phyloP scores from a whole-genome alignment of 179 eudicot genomes.

The Carnegiea gigantea region DNA sequence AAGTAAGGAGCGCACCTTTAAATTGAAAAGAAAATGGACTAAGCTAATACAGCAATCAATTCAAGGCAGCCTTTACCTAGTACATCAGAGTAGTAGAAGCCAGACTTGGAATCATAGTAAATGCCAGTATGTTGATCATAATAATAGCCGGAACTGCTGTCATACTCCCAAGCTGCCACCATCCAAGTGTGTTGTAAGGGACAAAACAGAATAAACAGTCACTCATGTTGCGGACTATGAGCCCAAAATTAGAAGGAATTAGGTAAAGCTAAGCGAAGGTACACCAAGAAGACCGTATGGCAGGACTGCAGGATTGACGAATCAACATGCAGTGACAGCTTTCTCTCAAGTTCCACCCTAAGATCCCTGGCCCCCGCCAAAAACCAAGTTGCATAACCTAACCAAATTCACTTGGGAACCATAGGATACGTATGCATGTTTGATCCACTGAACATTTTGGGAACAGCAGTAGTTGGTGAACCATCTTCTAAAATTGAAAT shows the following conservation, averaged over 20 bases:
- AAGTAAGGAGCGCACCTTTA: not conserved
- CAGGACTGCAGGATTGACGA: too few species aligned
- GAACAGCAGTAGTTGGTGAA: not conserved
- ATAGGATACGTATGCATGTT: not conserved
- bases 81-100: constrained; percentile 85
- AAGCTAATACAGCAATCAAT: not conserved
- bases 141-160: constrained; percentile 77
- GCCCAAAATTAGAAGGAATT: too few species aligned
- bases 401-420: not conserved
- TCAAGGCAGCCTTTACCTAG: constrained; percentile 51
- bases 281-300: too few species aligned
- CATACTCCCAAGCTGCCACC: constrained; percentile 79
- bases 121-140: constrained; percentile 61
- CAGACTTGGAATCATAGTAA: constrained; percentile 85
- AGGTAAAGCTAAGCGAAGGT: too few species aligned
- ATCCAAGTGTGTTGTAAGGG: constrained; percentile 13
- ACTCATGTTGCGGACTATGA: not conserved
- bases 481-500: too few species aligned
- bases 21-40: not conserved
- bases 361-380: too few species aligned
- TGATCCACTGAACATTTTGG: not conserved
- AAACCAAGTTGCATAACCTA: not conserved
- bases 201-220: not conserved
- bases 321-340: too few species aligned
- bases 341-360: too few species aligned